phyloP scores from a whole-genome alignment of 192 early-diverging fungal genomes.

The Mortierella antarctica region DNA sequence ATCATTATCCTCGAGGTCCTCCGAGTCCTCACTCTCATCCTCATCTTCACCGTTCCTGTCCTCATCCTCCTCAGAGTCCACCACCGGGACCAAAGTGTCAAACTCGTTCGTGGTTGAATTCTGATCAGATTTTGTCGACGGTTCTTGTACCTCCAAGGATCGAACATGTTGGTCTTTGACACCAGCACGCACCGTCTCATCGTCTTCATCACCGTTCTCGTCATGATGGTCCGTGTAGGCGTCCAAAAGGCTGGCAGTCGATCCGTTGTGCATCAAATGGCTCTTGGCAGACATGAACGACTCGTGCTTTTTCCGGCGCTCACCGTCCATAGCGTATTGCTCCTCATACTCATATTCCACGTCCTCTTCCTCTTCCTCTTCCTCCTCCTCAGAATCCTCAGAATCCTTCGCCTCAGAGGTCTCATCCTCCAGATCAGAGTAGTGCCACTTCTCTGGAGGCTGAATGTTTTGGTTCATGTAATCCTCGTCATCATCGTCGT shows the following conservation, averaged over 20 bases:
- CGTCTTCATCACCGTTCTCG: constrained; percentile 23
- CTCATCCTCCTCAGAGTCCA: constrained; percentile 8
- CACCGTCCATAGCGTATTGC: background rate
- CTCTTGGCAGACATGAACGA: constrained; percentile 53
- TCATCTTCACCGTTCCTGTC: constrained; percentile 33
- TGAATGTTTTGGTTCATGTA: constrained; percentile 20
- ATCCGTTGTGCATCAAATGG: constrained; percentile 24
- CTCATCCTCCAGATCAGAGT: constrained; percentile 40
- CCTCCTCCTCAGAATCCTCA: background rate
- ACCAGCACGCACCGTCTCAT: background rate
- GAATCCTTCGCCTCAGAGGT: too few relatives aligned
- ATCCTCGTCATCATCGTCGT: constrained; percentile 29
- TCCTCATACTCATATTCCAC: constrained; percentile 29
- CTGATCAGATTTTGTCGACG: background rate
- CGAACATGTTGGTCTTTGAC: constrained; percentile 4
- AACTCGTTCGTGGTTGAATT: constrained; percentile 8
- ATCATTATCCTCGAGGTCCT: constrained; percentile 47
- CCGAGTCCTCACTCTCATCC: constrained; percentile 43
- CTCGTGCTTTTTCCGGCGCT: constrained; percentile 36
- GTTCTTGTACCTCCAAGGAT: constrained; percentile 20
- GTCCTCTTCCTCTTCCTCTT: constrained; percentile 30
- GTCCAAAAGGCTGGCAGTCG: constrained; percentile 37
- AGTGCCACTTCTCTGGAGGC: constrained; percentile 53
- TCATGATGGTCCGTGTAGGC: constrained; percentile 19
- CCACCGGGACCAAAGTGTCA: constrained; percentile 10